Evolutionary conservation across 2,329 filamentous ascomycete species (phyloP), one percentile per base, ranked within the genome.

Genomic region (Thelonectria discophora): DNA sequence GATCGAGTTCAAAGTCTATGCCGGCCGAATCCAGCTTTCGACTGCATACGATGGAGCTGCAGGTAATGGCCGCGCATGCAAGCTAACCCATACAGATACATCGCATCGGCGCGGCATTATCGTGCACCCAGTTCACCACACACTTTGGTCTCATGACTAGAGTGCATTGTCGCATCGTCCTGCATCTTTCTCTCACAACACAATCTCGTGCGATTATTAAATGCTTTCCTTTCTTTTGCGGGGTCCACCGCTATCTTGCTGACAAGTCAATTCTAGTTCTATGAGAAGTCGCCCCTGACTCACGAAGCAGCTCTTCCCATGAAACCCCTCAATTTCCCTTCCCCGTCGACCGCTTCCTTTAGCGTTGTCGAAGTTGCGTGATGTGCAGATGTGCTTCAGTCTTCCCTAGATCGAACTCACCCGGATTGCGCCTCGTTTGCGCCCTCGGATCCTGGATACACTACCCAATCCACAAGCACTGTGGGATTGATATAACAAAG

Each of bases 401-500:
- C 17, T 27, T 17, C 47, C 34, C 24, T 47, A 24, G 39, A 43
- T 42, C 48, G 52, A 48, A 53, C 55, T 45, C 13, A 13, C 27
- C 47, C 47, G 8, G 42, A 30, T 50, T 51, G 45, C 18, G 20
- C 34, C 37, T 45, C 45, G 18, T 27, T 45, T 55, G 27, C 37
- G 48, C 45, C 37, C 32, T 60, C 10, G n/a, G 18, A 34, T 39
- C 37, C 51, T 13, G 34, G 34, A 37, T 53, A 46, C n/a, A 43
- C 18, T 55, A 49, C 34, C 58, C 13, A 53, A 56, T 48, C 47
- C 60, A 37, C 39, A 40, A 40, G 24, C 48, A 12, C 24, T 32
- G 21, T 27, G 58, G 18, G 37, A 60, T 42, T 45, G 56, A 48
- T 49, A 21, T 49, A 48, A 32, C 53, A 55, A 52, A 52, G 13